These are phyloP conservation scores for Paraconiothyrium sp. DNA, from an alignment of 2,329 filamentous ascomycete species.

Conservation along the genomic window DNA sequence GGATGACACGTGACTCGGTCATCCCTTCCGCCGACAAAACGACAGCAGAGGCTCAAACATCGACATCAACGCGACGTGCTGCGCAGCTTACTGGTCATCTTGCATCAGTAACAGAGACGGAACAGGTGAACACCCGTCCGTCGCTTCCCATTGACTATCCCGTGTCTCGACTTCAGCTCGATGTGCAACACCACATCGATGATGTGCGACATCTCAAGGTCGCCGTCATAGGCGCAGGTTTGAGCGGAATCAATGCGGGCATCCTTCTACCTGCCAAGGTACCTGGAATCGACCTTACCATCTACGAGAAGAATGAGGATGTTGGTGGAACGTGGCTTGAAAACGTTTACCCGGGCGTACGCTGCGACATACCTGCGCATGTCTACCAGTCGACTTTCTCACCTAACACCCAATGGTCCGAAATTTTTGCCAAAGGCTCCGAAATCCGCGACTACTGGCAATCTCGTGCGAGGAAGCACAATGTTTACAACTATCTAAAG, in stretches of 20 bases:
- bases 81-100: constrained; percentile 41
- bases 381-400: constrained; percentile 56
- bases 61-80: constrained; percentile 34
- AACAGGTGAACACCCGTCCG: constrained; percentile 24
- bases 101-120: constrained; percentile 27
- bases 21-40: constrained; percentile 25
- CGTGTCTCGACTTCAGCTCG: constrained; percentile 37
- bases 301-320: constrained; percentile 60
- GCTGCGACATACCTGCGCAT: constrained; percentile 46
- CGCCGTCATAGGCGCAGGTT: constrained; percentile 70
- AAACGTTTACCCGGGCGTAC: constrained; percentile 46
- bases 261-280: constrained; percentile 74
- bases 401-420: constrained; percentile 55
- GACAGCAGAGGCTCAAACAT: constrained; percentile 22
- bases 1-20: constrained; percentile 30
- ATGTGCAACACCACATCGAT: constrained; percentile 40
- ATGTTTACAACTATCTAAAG: constrained; percentile 51
- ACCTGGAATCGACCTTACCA: constrained; percentile 68
- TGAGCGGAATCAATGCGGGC: constrained; percentile 71
- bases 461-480: constrained; percentile 50
- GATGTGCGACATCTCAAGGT: constrained; percentile 55
- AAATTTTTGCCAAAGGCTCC: constrained; percentile 51
- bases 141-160: constrained; percentile 27
- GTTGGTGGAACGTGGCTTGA: constrained; percentile 50
- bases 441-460: constrained; percentile 57